phyloP scores from a whole-genome alignment of 2,329 filamentous ascomycete species.

The Epicoccum sorghinum region DNA sequence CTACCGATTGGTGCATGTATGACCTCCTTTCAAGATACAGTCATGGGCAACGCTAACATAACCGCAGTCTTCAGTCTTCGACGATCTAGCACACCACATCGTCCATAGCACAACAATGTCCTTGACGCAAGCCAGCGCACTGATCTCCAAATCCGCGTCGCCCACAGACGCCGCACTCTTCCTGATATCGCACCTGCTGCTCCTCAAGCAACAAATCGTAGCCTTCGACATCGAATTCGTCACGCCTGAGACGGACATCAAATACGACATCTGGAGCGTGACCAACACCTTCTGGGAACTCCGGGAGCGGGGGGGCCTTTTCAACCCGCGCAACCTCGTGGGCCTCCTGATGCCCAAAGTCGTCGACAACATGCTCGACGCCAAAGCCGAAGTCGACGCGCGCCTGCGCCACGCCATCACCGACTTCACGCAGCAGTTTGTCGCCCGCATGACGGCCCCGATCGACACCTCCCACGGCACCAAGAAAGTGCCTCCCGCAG shows the following conservation, averaged over 20 bases:
- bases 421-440: slow-evolving; percentile 67
- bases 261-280: slow-evolving; percentile 69
- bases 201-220: slow-evolving; percentile 94
- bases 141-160: slow-evolving; percentile 69
- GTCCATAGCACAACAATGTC: slow-evolving; percentile 89
- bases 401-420: slow-evolving; percentile 68
- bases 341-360: slow-evolving; percentile 68
- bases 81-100: slow-evolving; percentile 77
- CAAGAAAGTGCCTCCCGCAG: slow-evolving; percentile 30
- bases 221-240: slow-evolving; percentile 90
- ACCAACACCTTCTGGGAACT: slow-evolving; percentile 72
- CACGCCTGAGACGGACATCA: slow-evolving; percentile 63
- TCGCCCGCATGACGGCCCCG: slow-evolving; percentile 61
- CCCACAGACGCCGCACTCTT: slow-evolving; percentile 84
- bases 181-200: slow-evolving; percentile 90
- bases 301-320: slow-evolving; percentile 67
- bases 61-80: slow-evolving; percentile 67
- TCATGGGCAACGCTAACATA: neutral
- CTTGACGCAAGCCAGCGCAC: slow-evolving; percentile 75
- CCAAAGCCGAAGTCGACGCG: slow-evolving; percentile 71
- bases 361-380: slow-evolving; percentile 74
- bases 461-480: slow-evolving; percentile 38
- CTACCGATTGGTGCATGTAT: slow-evolving; percentile 71
- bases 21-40: slow-evolving; percentile 7
- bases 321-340: slow-evolving; percentile 68